phyloP scores from a whole-genome alignment of 75 land plant species.

The Pinus albicaulis region DNA sequence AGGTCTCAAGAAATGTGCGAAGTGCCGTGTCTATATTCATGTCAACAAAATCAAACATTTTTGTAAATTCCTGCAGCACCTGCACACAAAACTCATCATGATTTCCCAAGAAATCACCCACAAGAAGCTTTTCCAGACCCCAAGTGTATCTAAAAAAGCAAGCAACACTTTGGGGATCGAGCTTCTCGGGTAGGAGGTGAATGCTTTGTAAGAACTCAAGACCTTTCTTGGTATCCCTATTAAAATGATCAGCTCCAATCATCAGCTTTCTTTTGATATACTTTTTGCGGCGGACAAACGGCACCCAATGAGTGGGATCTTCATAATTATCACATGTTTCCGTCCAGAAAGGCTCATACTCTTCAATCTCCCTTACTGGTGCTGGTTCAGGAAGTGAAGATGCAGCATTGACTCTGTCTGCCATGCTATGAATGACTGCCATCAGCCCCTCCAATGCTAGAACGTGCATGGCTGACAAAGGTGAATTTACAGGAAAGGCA shows the following conservation, averaged over 20 bases:
- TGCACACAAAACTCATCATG: constrained; percentile 75
- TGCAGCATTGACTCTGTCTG: constrained; percentile 32
- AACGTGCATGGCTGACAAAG: constrained; percentile 71
- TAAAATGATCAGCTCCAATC: constrained; percentile 89
- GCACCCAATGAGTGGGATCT: constrained; percentile 65
- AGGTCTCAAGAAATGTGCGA: constrained; percentile 80
- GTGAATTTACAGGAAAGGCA: constrained; percentile 69
- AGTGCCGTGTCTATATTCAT: constrained; percentile 84
- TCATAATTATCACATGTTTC: constrained; percentile 40
- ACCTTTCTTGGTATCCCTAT: constrained; percentile 93
- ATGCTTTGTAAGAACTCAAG: constrained; percentile 74
- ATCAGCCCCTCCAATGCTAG: constrained; percentile 94
- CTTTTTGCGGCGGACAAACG: constrained; percentile 60
- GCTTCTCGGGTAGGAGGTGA: constrained; percentile 62
- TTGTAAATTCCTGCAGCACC: constrained; percentile 81
- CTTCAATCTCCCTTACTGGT: constrained; percentile 26
- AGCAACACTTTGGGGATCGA: constrained; percentile 76
- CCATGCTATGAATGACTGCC: constrained; percentile 68
- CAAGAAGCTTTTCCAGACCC: constrained; percentile 70
- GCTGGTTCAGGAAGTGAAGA: constrained; percentile 6
- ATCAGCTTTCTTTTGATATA: constrained; percentile 70
- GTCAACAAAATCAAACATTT: constrained; percentile 72
- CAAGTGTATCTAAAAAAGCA: constrained; percentile 83
- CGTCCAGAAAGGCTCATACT: constrained; percentile 77
- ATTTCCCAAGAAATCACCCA: constrained; percentile 90